Evolutionary conservation across 2,329 filamentous ascomycete species (phyloP).

Genomic region (Plectosphaerella cucumerina): DNA sequence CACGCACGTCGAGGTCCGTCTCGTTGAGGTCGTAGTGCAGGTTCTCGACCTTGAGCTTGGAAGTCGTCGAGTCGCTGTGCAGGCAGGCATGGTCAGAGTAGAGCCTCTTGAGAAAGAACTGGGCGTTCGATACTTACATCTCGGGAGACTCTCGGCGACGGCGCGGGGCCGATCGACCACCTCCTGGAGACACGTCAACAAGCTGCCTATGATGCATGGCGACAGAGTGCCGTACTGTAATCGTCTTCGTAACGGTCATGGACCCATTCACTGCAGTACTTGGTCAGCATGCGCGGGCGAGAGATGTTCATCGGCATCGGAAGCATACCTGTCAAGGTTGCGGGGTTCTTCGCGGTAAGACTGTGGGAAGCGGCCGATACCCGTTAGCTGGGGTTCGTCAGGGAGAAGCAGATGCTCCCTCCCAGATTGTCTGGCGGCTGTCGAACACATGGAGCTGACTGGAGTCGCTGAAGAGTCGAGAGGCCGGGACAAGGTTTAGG

Average conservation of each 20-base stretch:
- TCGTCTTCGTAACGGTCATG: constrained; percentile 80
- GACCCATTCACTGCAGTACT: constrained; percentile 72
- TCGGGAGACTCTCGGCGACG: constrained; percentile 40
- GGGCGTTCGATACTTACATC: constrained; percentile 10
- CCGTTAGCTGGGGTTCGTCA: constrained; percentile 26
- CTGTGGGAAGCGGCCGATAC: constrained; percentile 41
- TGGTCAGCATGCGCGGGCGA: no score
- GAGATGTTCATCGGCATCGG: background rate
- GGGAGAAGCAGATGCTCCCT: constrained; percentile 5
- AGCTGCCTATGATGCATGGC: background rate
- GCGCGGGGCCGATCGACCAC: constrained; percentile 36
- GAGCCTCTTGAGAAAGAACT: background rate
- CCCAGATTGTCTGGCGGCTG: constrained; percentile 1
- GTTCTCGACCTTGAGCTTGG: constrained; percentile 81
- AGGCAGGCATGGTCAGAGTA: background rate
- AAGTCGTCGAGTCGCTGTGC: constrained; percentile 48
- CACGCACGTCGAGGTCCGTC: constrained; percentile 69
- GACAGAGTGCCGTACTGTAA: constrained; percentile 41
- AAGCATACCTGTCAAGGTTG: constrained; percentile 65
- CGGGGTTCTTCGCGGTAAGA: constrained; percentile 58
- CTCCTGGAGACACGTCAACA: constrained; percentile 22
- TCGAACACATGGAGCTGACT: background rate
- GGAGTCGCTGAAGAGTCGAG: background rate
- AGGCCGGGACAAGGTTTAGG: constrained; percentile 21
- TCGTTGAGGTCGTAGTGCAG: constrained; percentile 89